Evolutionary conservation across 352 stramenopile species (phyloP).

Genomic region (Globisporangium perplexum): DNA sequence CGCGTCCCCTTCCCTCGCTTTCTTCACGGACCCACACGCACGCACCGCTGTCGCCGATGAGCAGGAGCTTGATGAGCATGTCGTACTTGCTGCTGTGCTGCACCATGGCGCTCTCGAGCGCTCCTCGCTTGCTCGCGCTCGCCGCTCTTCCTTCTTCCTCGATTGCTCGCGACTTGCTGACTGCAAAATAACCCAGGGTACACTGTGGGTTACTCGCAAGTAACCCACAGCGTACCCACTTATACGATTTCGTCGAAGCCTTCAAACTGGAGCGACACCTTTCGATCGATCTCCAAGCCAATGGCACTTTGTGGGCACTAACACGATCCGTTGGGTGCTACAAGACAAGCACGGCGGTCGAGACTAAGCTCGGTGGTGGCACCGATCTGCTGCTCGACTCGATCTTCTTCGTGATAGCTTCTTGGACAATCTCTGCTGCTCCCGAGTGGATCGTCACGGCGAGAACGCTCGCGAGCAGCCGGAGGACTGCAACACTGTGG

Average conservation of each 20-base stretch:
- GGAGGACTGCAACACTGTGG: too few species aligned
- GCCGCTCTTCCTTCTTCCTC: neutral
- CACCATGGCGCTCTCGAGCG: conserved; percentile 8
- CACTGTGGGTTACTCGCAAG: neutral
- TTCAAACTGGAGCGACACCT: too few species aligned
- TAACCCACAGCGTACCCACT: neutral
- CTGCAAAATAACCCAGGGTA: too few species aligned
- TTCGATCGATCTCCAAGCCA: too few species aligned
- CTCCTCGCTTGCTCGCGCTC: neutral
- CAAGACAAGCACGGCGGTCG: too few species aligned
- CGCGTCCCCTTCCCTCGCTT: neutral
- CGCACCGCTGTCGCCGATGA: conserved; percentile 84
- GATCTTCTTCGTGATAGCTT: conserved; percentile 26
- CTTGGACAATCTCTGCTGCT: conserved; percentile 26
- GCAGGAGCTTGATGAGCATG: conserved; percentile 85
- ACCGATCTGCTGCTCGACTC: conserved; percentile 30
- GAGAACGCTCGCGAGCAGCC: conserved; percentile 40
- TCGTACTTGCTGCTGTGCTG: conserved; percentile 89
- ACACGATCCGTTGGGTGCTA: too few species aligned
- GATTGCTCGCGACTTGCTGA: neutral
- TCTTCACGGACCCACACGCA: neutral
- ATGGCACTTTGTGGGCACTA: too few species aligned
- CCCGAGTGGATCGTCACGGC: conserved; percentile 36
- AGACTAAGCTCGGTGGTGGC: conserved; percentile 44
- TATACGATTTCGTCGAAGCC: too few species aligned